phyloP scores from a whole-genome alignment of 2,329 filamentous ascomycete genomes.

The Sclerotiophoma versabilis region DNA sequence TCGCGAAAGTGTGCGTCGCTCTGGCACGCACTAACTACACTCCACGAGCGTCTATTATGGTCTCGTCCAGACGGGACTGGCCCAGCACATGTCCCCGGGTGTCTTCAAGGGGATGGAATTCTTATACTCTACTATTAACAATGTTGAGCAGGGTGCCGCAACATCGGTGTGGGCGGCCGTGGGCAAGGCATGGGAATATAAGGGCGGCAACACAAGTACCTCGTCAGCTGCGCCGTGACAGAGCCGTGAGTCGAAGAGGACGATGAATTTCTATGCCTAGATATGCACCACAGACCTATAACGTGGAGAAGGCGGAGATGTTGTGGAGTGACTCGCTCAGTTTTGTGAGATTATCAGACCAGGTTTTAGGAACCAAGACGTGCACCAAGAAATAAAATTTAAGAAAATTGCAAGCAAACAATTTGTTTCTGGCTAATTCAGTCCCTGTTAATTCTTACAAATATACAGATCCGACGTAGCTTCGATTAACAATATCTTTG shows the following conservation, averaged over 20 bases:
- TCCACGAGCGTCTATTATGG: conserved; percentile 21
- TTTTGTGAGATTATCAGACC: neutral
- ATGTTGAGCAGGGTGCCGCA: conserved; percentile 56
- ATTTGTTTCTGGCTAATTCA: too few species aligned
- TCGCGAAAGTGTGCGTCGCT: conserved; percentile 59
- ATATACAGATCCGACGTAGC: too few species aligned
- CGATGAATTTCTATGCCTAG: neutral
- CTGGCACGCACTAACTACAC: conserved; percentile 53
- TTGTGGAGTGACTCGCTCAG: conserved; percentile 29
- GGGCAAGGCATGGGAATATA: conserved; percentile 51
- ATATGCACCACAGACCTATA: conserved; percentile 34
- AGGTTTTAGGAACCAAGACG: neutral
- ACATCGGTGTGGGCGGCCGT: conserved; percentile 56
- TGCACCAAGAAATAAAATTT: too few species aligned
- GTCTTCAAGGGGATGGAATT: neutral
- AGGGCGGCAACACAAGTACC: conserved; percentile 57
- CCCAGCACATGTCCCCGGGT: neutral
- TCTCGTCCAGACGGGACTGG: neutral
- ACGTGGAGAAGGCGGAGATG: conserved; percentile 33
- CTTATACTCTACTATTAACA: neutral
- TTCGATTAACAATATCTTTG: too few species aligned
- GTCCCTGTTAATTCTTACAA: too few species aligned
- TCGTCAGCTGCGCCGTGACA: conserved; percentile 41
- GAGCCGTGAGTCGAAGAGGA: neutral
- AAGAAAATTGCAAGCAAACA: too few species aligned